A percentile compares a stretch with the other conserved stretches of the same genome.
phyloP scores from a whole-genome alignment of 106 monocot species.

The Phalaenopsis equestris region DNA sequence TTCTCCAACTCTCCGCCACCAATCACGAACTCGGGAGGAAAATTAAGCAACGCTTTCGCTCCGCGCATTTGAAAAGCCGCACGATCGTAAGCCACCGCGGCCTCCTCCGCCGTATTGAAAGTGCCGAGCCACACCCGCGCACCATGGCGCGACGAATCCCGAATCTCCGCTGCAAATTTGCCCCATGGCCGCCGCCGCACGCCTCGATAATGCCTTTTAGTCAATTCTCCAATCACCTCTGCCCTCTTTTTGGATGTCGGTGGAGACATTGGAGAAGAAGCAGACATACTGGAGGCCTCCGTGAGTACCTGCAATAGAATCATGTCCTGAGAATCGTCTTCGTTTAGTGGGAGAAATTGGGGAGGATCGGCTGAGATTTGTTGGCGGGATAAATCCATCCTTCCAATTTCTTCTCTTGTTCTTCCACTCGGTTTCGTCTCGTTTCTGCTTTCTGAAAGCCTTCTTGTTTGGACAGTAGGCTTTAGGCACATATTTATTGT shows the following conservation, averaged over 20 bases:
- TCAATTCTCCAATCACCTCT: background rate
- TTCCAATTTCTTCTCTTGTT: background rate
- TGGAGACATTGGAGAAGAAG: background rate
- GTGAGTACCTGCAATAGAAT: constrained; percentile 56
- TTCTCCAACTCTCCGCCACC: background rate
- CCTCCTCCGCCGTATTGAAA: constrained; percentile 65
- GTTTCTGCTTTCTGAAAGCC: too few relatives aligned
- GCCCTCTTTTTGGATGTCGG: background rate
- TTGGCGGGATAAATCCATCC: constrained; percentile 17
- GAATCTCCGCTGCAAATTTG: constrained; percentile 87
- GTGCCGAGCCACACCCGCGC: constrained; percentile 70
- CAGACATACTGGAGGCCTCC: constrained; percentile 32
- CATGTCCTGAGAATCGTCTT: constrained; percentile 68
- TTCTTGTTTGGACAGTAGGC: too few relatives aligned
- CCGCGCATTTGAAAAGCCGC: constrained; percentile 66
- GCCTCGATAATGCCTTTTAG: constrained; percentile 43
- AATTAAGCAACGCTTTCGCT: constrained; percentile 58
- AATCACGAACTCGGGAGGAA: constrained; percentile 26
- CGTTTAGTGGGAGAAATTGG: constrained; percentile 47
- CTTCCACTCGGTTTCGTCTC: background rate
- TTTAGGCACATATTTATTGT: too few relatives aligned
- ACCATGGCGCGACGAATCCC: constrained; percentile 59
- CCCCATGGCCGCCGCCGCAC: constrained; percentile 86
- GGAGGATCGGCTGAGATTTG: background rate
- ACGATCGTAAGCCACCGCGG: constrained; percentile 59